Base-by-base conservation (phyloP, 1,284 basidiomycete species). In the Ganoderma meredithae region DNA sequence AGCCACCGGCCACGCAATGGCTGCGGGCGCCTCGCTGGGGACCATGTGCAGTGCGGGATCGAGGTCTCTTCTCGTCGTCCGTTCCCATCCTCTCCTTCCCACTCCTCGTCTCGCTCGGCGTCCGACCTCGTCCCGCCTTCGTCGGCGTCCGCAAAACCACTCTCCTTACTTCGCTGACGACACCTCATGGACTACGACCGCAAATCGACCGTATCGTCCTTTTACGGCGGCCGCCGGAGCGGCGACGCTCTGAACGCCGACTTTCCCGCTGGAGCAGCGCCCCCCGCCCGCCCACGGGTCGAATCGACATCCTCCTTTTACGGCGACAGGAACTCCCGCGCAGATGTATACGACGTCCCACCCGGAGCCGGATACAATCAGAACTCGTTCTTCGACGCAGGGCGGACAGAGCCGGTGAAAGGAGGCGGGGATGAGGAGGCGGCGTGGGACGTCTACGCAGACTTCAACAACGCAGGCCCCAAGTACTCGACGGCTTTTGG, bases 401-500 rank as follows among this genome's bases (percentile, higher is more conserved):
- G 89, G 13, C 83, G 92, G 71, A 84, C 86, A 73, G 92, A 92
- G 74, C 92, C 92, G 9, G 78, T 94, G 69, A 92, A 92, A 77
- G 90, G 89, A 17, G 89, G 87, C n/a, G 79, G 83, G 62, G 91
- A 92, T 70, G 91, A 93, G 75, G 83, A 84, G 69, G n/a, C 76
- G 68, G n/a, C 84, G 8, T 96, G 93, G 86, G 93, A 97, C 76
- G 90, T 97, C 44, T 94, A 91, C 76, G 94, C 95, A 10, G 95
- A 97, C 81, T 97, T 97, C 79, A 96, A 97, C 82, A 96, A 96
- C 73, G 78, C 87, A 5, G 95, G 95, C 0, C 95, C 94, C 25
- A 84, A 86, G 71, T 96, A 96, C 79, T 92, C 92, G 74, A 79
- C 82, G 56, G 84, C 88, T 27, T 88, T 91, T 77, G 85, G 79